Conservation (phyloP, 2,329 filamentous ascomycete genomes). For the Pseudogymnoascus sp. region DNA sequence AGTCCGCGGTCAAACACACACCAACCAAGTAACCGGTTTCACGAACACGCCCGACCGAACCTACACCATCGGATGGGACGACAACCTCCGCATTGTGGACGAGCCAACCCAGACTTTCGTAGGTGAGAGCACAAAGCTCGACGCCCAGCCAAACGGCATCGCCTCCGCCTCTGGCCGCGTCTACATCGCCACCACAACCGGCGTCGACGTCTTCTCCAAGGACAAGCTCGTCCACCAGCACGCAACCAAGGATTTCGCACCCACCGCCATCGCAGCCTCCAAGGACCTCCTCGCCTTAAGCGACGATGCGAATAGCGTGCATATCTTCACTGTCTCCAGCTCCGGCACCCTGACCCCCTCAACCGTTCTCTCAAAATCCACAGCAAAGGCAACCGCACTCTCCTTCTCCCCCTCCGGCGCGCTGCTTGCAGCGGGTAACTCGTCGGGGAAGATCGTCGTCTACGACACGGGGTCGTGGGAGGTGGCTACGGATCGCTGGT, state of each 20-base stretch:
- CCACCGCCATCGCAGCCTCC: constrained; percentile 65
- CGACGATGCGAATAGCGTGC: constrained; percentile 64
- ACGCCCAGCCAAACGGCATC: constrained; percentile 74
- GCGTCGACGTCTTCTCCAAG: constrained; percentile 52
- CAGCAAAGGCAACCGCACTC: constrained; percentile 68
- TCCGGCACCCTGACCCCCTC: constrained; percentile 43
- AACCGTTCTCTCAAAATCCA: constrained; percentile 54
- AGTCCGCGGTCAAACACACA: constrained; percentile 74
- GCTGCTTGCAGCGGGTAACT: constrained; percentile 73
- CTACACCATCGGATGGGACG: constrained; percentile 93
- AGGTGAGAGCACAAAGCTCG: constrained; percentile 59
- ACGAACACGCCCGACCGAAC: constrained; percentile 54
- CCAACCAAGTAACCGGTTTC: constrained; percentile 78
- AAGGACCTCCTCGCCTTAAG: constrained; percentile 68
- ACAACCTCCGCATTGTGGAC: constrained; percentile 75
- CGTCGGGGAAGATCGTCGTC: constrained; percentile 79
- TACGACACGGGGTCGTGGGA: constrained; percentile 62
- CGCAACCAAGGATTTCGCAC: constrained; percentile 53
- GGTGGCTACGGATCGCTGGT: constrained; percentile 74
- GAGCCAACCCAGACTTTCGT: constrained; percentile 67
- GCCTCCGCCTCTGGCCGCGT: constrained; percentile 44
- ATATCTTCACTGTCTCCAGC: constrained; percentile 58
- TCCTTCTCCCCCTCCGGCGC: constrained; percentile 74
- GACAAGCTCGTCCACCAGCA: constrained; percentile 53
- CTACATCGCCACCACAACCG: constrained; percentile 45